A percentile compares a stretch with the other conserved stretches of the same genome.
Evolutionary conservation across 257 asterid species (phyloP).

Genomic region (Solanum chiquidenum): DNA sequence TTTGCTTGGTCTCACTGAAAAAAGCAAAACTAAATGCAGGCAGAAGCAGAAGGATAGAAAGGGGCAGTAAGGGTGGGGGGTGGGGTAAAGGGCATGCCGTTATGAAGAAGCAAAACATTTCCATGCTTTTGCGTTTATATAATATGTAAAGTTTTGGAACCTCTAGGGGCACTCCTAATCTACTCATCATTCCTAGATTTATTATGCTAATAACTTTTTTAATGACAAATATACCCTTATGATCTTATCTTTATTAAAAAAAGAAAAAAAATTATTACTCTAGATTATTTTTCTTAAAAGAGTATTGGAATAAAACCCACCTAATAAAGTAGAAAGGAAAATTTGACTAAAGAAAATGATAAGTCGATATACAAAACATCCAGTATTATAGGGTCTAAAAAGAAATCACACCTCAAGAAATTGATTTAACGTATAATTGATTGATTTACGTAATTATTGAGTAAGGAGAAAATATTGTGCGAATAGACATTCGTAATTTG

Average conservation of each 20-base stretch:
- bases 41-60: background rate
- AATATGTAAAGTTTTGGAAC: background rate
- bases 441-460: background rate
- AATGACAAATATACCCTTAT: constrained; percentile 9
- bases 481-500: background rate
- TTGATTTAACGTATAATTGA: background rate
- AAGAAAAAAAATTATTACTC: background rate
- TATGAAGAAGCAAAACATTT: constrained; percentile 15
- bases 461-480: background rate
- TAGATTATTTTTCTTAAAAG: background rate
- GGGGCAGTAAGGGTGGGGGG: background rate
- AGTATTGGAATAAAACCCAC: background rate
- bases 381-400: rapidly evolving
- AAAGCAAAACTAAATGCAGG: background rate
- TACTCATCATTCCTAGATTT: background rate
- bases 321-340: background rate
- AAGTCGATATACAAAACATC: background rate
- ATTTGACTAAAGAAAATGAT: background rate
- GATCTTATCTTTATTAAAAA: background rate
- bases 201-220: background rate
- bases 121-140: background rate
- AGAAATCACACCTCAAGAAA: background rate
- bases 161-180: background rate
- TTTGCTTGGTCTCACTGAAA: background rate
- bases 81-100: constrained; percentile 14